A percentile compares a stretch with the other conserved stretches of the same genome.
phyloP scores from a whole-genome alignment of 169 alveolate species.

The Theileria luwenshuni region DNA sequence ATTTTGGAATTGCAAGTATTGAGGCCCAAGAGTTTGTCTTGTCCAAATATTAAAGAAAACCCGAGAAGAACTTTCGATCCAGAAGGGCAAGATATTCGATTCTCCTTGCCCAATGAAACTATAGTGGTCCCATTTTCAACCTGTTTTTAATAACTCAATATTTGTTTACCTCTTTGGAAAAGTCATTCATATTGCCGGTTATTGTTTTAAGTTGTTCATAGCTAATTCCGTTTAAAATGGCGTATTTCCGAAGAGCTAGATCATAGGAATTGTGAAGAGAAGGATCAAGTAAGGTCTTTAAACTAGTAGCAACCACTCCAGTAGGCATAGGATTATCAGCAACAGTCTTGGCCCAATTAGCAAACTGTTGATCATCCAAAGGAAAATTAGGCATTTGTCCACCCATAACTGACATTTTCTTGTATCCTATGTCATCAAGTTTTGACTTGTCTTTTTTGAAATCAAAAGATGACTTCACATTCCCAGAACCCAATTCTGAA shows the following conservation, averaged over 20 bases:
- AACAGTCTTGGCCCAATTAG: conserved; percentile 62
- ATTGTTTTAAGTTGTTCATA: conserved; percentile 45
- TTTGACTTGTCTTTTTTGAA: neutral
- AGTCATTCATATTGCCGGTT: conserved; percentile 36
- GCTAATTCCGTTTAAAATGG: conserved; percentile 59
- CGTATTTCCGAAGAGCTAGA: conserved; percentile 52
- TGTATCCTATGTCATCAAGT: conserved; percentile 42
- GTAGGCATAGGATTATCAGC: conserved; percentile 68
- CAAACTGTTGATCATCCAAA: conserved; percentile 45
- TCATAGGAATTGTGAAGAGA: conserved; percentile 31
- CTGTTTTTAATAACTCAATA: neutral
- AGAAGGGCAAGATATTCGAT: conserved; percentile 34
- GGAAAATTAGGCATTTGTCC: conserved; percentile 69
- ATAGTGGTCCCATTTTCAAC: conserved; percentile 36
- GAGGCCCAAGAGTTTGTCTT: conserved; percentile 31
- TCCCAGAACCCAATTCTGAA: conserved; percentile 27
- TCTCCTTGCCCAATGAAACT: conserved; percentile 22
- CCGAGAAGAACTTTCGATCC: conserved; percentile 50
- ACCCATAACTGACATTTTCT: conserved; percentile 56
- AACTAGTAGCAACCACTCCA: conserved; percentile 45
- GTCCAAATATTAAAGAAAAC: conserved; percentile 40
- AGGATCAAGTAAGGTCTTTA: conserved; percentile 28
- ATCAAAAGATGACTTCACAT: conserved; percentile 12
- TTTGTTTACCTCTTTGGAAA: conserved; percentile 38
- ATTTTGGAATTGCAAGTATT: conserved; percentile 50